Base-by-base conservation (phyloP, 1,284 basidiomycete species). In the Ganoderma multipileum region DNA sequence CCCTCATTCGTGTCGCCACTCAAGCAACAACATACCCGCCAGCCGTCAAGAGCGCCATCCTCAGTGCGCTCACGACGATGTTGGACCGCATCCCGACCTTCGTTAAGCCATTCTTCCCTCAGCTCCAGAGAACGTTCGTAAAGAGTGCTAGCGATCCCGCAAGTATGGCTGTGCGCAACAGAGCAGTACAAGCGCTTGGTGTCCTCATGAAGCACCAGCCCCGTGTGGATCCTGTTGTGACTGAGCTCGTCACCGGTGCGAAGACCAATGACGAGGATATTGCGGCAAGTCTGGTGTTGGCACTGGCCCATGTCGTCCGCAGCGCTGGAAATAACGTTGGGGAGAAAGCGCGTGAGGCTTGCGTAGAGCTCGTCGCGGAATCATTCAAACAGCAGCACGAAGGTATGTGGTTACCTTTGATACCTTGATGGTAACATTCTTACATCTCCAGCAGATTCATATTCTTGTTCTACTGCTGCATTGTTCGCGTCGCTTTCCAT, bases 51-150 rank as follows among this genome's bases (percentile, higher is more conserved):
- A 90, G 89, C 14, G 95, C 92, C 12, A 97, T 98, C 69, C 86
- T 97, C 33, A 88, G 87, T 42, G 94, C 96, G 1, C 86, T 98
- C 50, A 89, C 90, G 0, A 89, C 91, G 12, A 93, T 98, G 86
- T 85, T 98, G 41, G 88, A 91, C 73, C 86, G 88, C 63, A 94
- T 99, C 26, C 96, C 97, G 0, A 84, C 87, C 26, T 95, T 98
- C 73, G 95, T 98, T 72, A 96, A 96, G 79, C 97, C 97, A 0
- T 99, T 99, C 91, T 98, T 98, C 86, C 98, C 97, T 2, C 97
- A 99, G 79, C 83, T 99, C 44, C 97, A 99, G 79, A 89, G 97
- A 50, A 98, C 96, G 0, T 99, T 99, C 78, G 93, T 98, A 81
- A 99, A 99, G 82, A 95, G 95, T 47, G 88, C 94, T 0, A 88